phyloP scores from a whole-genome alignment of 1,284 basidiomycete species.

The Malassezia sympodialis region DNA sequence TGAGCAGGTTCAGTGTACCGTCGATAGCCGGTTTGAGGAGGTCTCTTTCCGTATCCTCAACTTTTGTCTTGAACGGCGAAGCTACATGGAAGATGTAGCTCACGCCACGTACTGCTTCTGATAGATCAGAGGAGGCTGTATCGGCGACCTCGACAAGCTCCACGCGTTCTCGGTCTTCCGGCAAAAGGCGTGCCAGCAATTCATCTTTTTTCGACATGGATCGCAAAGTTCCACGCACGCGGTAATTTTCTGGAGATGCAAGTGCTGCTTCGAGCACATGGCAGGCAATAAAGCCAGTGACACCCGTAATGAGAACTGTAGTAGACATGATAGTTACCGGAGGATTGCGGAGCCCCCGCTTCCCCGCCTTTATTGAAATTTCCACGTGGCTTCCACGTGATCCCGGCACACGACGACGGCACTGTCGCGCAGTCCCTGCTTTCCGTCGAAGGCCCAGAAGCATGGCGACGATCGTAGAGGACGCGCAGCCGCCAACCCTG shows the following conservation, averaged over 20 bases:
- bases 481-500: slow-evolving; percentile 35
- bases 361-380: background rate
- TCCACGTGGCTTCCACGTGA: slow-evolving; percentile 9
- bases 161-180: slow-evolving; percentile 23
- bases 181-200: slow-evolving; percentile 23
- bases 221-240: slow-evolving; percentile 35
- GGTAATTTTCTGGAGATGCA: slow-evolving; percentile 25
- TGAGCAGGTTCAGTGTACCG: slow-evolving; percentile 43
- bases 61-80: slow-evolving; percentile 37
- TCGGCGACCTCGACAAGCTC: slow-evolving; percentile 43
- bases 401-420: slow-evolving; percentile 3
- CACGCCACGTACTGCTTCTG: slow-evolving; percentile 38
- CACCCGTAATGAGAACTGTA: slow-evolving; percentile 31
- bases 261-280: slow-evolving; percentile 35
- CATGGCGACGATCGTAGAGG: slow-evolving; percentile 23
- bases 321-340: background rate
- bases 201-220: slow-evolving; percentile 28
- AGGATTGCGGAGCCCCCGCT: background rate
- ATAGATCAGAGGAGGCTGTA: slow-evolving; percentile 42
- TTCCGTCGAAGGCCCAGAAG: background rate
- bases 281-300: slow-evolving; percentile 36
- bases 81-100: slow-evolving; percentile 25
- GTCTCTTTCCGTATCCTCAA: slow-evolving; percentile 42
- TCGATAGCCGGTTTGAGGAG: slow-evolving; percentile 47
- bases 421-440: background rate